Evolutionary conservation across 495 filamentous ascomycete genomes (phyloP).

Genomic region (Xylaria telfairii): DNA sequence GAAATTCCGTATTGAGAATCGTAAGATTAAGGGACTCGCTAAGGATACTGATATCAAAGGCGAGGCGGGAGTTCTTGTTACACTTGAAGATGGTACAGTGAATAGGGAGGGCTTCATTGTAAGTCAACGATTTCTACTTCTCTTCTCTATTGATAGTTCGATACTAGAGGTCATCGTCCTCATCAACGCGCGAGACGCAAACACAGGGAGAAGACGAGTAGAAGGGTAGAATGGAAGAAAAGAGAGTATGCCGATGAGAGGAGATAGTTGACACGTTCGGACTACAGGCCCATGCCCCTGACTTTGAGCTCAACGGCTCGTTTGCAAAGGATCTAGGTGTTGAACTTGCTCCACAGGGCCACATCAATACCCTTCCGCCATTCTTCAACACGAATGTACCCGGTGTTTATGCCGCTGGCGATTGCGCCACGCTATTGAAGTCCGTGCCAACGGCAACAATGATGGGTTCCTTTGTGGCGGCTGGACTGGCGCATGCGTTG

Average conservation of each 20-base stretch:
- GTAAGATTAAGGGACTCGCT: constrained; percentile 27
- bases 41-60: constrained; percentile 31
- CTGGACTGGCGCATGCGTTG: constrained; percentile 29
- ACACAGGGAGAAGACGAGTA: background rate
- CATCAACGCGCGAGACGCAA: background rate
- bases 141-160: background rate
- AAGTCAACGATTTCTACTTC: constrained; percentile 4
- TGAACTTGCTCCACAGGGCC: constrained; percentile 28
- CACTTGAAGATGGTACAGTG: constrained; percentile 33
- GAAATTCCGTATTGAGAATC: constrained; percentile 33
- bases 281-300: constrained; percentile 33
- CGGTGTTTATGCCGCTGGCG: constrained; percentile 38
- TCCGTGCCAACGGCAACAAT: constrained; percentile 29
- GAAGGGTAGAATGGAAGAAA: background rate
- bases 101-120: constrained; percentile 35
- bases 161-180: background rate
- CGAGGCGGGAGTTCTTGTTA: constrained; percentile 31
- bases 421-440: constrained; percentile 34
- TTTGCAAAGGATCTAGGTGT: constrained; percentile 33
- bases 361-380: constrained; percentile 34
- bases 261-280: background rate
- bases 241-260: background rate
- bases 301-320: constrained; percentile 30
- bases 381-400: constrained; percentile 32
- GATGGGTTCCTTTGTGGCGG: constrained; percentile 33